phyloP scores from a whole-genome alignment of 495 filamentous ascomycete genomes.

The Xylaria scruposa region DNA sequence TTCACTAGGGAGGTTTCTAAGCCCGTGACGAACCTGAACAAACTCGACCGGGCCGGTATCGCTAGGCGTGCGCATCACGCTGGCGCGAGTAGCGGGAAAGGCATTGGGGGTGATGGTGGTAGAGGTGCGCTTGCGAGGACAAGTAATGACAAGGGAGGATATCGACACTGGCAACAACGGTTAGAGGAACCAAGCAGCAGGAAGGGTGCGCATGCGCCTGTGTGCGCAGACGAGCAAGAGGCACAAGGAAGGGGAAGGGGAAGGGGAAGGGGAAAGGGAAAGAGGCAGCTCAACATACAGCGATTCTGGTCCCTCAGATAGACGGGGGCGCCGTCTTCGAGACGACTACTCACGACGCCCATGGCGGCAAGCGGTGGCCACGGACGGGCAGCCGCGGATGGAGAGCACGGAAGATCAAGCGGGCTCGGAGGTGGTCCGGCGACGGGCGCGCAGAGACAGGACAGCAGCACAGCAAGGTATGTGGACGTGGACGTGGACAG shows the following conservation, averaged over 20 bases:
- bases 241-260: too few species aligned
- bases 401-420: constrained; percentile 7
- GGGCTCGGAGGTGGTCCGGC: background rate
- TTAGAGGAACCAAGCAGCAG: constrained; percentile 26
- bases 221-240: constrained; percentile 17
- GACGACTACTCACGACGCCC: constrained; percentile 91
- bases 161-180: constrained; percentile 71
- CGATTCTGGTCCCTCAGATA: constrained; percentile 90
- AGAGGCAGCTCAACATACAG: constrained; percentile 60
- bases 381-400: constrained; percentile 13
- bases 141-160: constrained; percentile 78
- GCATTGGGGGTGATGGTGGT: constrained; percentile 84
- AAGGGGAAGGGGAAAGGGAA: background rate
- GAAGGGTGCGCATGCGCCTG: background rate
- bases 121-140: constrained; percentile 73
- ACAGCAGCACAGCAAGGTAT: background rate
- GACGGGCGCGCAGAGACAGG: background rate
- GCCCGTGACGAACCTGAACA: constrained; percentile 74
- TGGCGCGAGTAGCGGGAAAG: constrained; percentile 83
- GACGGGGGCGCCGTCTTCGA: constrained; percentile 82
- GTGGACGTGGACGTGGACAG: background rate
- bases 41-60: constrained; percentile 85
- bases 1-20: background rate
- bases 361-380: constrained; percentile 57
- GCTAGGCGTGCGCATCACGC: constrained; percentile 72